Base-by-base conservation (phyloP, 1,284 basidiomycete genomes). In the Pseudozyma thailandica region DNA sequence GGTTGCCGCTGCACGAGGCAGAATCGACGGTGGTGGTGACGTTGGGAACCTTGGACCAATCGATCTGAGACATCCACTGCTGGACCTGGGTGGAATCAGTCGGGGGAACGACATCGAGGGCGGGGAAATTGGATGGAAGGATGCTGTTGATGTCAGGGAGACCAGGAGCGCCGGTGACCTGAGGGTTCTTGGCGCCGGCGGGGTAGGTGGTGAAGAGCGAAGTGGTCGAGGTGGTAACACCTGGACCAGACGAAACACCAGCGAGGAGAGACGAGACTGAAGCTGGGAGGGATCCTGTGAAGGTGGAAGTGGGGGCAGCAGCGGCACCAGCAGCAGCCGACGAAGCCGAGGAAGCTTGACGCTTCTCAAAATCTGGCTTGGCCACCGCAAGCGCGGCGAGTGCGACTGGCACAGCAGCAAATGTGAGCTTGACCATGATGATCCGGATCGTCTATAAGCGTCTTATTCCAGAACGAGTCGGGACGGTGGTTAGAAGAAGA, bases 41-140 rank as follows among this genome's bases (percentile, higher is more conserved):
- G 71, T 88, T 79, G 8, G 92, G 92, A 60, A 92, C 90, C 72
- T 88, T 72, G 65, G 75, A 73, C 51, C 86, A 86, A 9, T 92
- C 86, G 43, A 92, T 86, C 23, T 90, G 87, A 50, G 86, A 66
- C 37, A 91, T 88, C 91, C 92, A 92, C 77, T 87, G 85, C 79
- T 90, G 86, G 7, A 92, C 91, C 79, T 90, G 84, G 9, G 87
- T 82, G 7, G 89, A 90, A 84, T 91, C 87, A 6, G 86, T 87
- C 0, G 89, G 88, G 18, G 92, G 91, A 2, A 86, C 80, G 30
- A 84, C 84, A 82, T 93, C 92, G 23, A 92, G 85, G 0, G 88
- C 45, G 2, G 92, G 92, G 83, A 92, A 94, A 77, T 87, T 87
- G 26, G 78, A 35, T 9, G 57, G 54, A 18, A 64, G 47, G 46